Base-by-base conservation (phyloP, 371 early-diverging fungal species). In the Mortierella sp. region DNA sequence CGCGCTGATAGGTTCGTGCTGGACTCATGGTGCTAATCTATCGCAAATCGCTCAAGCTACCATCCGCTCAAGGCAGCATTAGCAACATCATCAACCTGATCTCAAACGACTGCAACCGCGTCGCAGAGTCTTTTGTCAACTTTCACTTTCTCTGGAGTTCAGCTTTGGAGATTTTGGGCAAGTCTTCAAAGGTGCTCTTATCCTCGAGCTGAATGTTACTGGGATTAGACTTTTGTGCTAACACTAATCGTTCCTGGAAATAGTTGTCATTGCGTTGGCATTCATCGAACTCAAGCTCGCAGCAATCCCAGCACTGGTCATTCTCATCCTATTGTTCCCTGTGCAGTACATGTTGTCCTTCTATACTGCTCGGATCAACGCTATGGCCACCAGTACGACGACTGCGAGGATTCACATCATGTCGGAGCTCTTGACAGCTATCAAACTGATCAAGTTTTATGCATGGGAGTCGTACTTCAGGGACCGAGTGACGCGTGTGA, bases 381-480 rank as follows among this genome's bases (percentile, higher is more conserved):
- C 85, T 55, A 71, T 72, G 42, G 72, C 71, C 24, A 82, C 86
- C 16, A 82, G 84, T 39, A 74, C 83, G 14, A 84, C 88, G 19
- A 85, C 87, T 0, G 72, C 84, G 28, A 86, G 92, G 49, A 89
- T 90, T 13, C 88, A 89, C 54, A 72, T 90, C 39, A 89, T 92
- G 83, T 84, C 84, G 0, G 92, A 92, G 69, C 80, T 90, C 31
- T 65, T 92, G 39, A 91, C 91, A 0, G 89, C 89, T 28, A 89
- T 92, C 64, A 91, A 90, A 70, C 71, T 91, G 28, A 89, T 92
- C 70, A 92, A 92, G 72, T 90, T 90, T 66, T 90, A 91, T 66
- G 90, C 90, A 2, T 91, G 91, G 91, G 91, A 92, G 61, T 54
- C 70, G 2, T 85, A 72, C 39, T 84, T 83, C 51, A 64, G 79